These are phyloP conservation scores for Neofusicoccum kwambonambiense DNA, from an alignment of 2,329 filamentous ascomycete genomes.

Conservation along the genomic window DNA sequence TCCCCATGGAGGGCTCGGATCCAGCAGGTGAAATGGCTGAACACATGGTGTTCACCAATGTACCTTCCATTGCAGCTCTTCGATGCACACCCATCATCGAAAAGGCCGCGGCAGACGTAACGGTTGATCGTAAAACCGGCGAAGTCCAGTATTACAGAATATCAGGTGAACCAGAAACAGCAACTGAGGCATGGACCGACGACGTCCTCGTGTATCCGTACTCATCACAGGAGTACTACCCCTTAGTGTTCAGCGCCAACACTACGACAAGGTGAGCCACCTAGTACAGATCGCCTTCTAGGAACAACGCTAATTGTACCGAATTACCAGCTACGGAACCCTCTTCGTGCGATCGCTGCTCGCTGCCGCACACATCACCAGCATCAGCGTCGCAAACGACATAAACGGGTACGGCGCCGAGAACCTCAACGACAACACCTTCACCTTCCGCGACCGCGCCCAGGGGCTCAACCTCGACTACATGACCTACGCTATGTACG, in stretches of 20 bases:
- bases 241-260: no score
- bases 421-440: constrained; percentile 25
- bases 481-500: constrained; percentile 29
- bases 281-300: not conserved
- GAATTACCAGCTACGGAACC: constrained; percentile 19
- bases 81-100: not conserved
- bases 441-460: constrained; percentile 24
- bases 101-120: constrained; percentile 17
- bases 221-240: not conserved
- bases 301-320: not conserved
- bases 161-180: constrained; percentile 3
- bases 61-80: not conserved
- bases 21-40: no score
- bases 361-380: constrained; percentile 9
- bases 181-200: not conserved
- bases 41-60: not conserved
- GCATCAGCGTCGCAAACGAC: not conserved
- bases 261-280: constrained; percentile 14
- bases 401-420: not conserved
- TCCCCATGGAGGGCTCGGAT: not conserved
- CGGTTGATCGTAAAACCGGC: constrained; percentile 15
- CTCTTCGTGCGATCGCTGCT: constrained; percentile 21
- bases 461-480: constrained; percentile 29
- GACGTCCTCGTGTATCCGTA: constrained; percentile 18
- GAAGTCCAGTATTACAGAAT: constrained; percentile 19